Conservation (phyloP, 257 asterid species). For the Fraxinus cuspidata region DNA sequence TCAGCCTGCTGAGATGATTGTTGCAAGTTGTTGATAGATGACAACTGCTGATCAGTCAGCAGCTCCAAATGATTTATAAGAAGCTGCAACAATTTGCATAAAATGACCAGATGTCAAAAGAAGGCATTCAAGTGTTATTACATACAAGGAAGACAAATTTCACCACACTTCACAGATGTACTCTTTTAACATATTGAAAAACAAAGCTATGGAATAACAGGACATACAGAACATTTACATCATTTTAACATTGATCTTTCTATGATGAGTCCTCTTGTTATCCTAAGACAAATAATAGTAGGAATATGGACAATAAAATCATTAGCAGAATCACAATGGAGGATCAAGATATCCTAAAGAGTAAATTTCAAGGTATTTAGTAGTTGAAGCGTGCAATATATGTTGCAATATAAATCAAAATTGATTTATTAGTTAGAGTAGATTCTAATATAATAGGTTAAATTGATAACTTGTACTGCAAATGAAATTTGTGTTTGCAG, state of each 20-base stretch:
- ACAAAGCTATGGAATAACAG: neutral
- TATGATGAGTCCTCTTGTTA: neutral
- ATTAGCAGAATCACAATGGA: neutral
- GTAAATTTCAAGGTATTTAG: neutral
- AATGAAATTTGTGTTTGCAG: neutral
- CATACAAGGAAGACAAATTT: neutral
- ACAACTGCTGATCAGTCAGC: slow-evolving; percentile 55
- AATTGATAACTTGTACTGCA: neutral
- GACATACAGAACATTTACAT: neutral
- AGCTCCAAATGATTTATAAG: slow-evolving; percentile 56
- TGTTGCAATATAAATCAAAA: neutral
- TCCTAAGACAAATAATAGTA: neutral
- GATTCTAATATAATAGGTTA: neutral
- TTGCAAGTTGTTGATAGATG: slow-evolving; percentile 59
- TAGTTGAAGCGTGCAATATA: neutral
- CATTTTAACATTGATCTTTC: neutral
- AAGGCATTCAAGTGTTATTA: neutral
- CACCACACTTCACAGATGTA: neutral
- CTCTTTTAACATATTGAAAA: neutral
- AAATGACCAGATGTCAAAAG: neutral
- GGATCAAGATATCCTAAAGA: neutral
- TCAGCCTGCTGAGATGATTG: slow-evolving; percentile 66
- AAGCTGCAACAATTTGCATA: slow-evolving; percentile 35
- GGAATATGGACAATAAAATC: neutral
- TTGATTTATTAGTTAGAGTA: neutral